Evolutionary conservation across 306 rosid genomes (phyloP).

Genomic region (Corylus heterophylla): DNA sequence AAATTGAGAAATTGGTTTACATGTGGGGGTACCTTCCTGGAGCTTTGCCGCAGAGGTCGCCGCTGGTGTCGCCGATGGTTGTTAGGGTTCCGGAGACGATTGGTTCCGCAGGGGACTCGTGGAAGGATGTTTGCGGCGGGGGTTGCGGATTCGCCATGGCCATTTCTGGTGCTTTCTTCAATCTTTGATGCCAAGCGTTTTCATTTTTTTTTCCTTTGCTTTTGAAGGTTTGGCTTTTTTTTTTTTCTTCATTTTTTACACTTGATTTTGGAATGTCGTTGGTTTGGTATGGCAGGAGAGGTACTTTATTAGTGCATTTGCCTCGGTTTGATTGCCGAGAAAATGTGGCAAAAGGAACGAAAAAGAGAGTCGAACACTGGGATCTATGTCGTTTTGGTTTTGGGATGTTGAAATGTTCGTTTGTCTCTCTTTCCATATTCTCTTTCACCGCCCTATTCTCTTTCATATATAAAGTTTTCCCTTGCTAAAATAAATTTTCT

Average conservation of each 20-base stretch:
- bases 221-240: background rate
- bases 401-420: background rate
- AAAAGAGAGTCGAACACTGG: background rate
- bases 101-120: constrained; percentile 30
- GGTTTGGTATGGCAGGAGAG: background rate
- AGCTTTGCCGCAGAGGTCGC: constrained; percentile 83
- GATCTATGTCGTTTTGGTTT: background rate
- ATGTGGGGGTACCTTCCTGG: constrained; percentile 98
- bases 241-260: background rate
- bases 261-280: background rate
- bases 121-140: constrained; percentile 83
- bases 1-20: constrained; percentile 39
- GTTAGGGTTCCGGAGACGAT: constrained; percentile 45
- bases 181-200: background rate
- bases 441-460: background rate
- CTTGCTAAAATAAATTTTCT: background rate
- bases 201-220: background rate
- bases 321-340: constrained; percentile 18
- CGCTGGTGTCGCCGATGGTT: constrained; percentile 56
- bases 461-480: background rate
- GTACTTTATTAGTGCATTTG: background rate
- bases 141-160: constrained; percentile 99
- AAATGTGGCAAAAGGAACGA: constrained; percentile 24
- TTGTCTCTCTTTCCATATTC: background rate
- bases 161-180: constrained; percentile 59